Evolutionary conservation across 2,329 filamentous ascomycete genomes (phyloP).

Genomic region (Aspergillus pseudoviridinutans): DNA sequence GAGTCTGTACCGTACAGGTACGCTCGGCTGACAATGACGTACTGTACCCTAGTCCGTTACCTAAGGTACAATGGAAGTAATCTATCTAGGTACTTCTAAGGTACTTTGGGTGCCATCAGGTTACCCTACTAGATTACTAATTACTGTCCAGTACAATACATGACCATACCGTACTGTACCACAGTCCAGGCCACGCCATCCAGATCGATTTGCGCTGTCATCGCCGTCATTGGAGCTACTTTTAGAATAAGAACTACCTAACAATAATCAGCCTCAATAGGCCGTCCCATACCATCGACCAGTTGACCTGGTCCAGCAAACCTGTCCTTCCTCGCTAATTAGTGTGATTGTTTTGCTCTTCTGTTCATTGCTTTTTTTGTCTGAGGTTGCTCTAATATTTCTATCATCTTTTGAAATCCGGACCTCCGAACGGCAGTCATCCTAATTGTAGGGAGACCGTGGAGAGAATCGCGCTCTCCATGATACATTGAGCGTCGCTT

Average conservation of each 20-base stretch:
- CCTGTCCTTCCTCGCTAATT: neutral
- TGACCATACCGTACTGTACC: neutral
- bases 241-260: neutral
- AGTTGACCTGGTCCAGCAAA: neutral
- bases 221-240: neutral
- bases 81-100: too few relatives aligned
- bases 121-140: neutral
- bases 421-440: neutral
- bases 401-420: neutral
- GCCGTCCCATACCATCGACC: neutral
- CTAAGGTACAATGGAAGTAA: neutral
- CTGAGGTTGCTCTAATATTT: neutral
- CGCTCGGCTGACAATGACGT: too few relatives aligned
- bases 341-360: neutral
- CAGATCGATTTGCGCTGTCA: neutral
- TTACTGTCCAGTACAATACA: neutral
- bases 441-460: neutral
- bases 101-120: neutral
- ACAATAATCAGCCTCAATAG: neutral
- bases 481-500: constrained; percentile 10
- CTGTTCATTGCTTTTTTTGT: neutral
- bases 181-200: neutral
- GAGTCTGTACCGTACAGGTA: neutral
- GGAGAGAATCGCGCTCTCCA: constrained; percentile 2
- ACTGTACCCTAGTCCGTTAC: neutral